Percentiles rank a stretch among this genome's conserved stretches.
These are phyloP conservation scores for Leucosporidium creatinivorum DNA, from an alignment of 768 basidiomycete genomes.

Conservation along the genomic window DNA sequence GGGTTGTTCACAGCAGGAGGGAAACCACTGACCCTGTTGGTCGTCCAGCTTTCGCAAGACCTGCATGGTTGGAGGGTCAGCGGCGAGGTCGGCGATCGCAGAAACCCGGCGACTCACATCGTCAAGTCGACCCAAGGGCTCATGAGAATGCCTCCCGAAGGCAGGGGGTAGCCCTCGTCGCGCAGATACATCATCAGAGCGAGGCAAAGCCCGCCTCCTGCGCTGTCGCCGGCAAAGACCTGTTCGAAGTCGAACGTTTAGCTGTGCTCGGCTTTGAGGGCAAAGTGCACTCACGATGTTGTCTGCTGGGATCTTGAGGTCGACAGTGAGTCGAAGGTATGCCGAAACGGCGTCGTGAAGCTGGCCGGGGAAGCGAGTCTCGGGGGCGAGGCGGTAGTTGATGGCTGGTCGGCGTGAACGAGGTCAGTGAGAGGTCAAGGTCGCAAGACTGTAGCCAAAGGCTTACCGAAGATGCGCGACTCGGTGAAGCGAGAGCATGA, in stretches of 20 bases:
- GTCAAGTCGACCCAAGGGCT: constrained; percentile 59
- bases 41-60: constrained; percentile 96
- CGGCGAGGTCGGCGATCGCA: background rate
- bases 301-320: constrained; percentile 81
- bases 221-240: constrained; percentile 78
- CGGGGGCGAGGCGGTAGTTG: constrained; percentile 92
- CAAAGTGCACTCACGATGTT: constrained; percentile 59
- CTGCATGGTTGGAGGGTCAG: background rate
- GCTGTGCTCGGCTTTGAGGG: background rate
- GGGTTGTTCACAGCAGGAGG: background rate
- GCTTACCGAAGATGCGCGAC: constrained; percentile 74
- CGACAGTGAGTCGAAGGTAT: constrained; percentile 78
- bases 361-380: constrained; percentile 87
- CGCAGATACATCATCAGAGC: constrained; percentile 87
- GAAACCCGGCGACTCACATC: constrained; percentile 45
- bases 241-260: background rate
- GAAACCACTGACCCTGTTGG: constrained; percentile 56
- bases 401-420: constrained; percentile 52
- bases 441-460: constrained; percentile 40
- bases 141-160: constrained; percentile 78
- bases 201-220: constrained; percentile 79
- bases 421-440: constrained; percentile 2
- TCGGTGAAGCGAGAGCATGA: constrained; percentile 81
- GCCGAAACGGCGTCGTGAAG: constrained; percentile 75
- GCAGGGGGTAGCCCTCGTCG: constrained; percentile 78